These are phyloP conservation scores for Lentithecium fluviatile DNA, from an alignment of 495 filamentous ascomycete genomes.

Conservation along the genomic window DNA sequence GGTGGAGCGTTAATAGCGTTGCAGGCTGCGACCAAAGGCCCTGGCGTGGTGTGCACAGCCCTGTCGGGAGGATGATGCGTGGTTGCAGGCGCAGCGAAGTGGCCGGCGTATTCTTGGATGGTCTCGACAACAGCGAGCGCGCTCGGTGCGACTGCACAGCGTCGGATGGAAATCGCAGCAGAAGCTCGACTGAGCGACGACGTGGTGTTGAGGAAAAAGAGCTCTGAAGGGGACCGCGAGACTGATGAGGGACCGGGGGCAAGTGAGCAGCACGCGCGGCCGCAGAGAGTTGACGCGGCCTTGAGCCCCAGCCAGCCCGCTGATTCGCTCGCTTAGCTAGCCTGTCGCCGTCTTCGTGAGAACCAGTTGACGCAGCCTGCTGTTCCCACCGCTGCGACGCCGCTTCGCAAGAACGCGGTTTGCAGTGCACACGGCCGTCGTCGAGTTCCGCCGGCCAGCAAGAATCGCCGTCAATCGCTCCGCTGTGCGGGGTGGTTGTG, in stretches of 20 bases:
- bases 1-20: background rate
- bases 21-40: conserved; percentile 11
- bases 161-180: background rate
- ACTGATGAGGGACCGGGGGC: background rate
- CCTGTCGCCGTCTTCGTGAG: too few relatives aligned
- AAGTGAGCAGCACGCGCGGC: too few relatives aligned
- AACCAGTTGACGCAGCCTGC: too few relatives aligned
- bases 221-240: background rate
- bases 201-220: background rate
- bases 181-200: background rate
- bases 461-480: too few relatives aligned
- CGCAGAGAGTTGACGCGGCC: too few relatives aligned
- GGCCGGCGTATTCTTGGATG: conserved; percentile 11
- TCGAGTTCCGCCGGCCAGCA: too few relatives aligned
- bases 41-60: conserved; percentile 20
- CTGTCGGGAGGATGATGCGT: conserved; percentile 13
- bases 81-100: conserved; percentile 27
- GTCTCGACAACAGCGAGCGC: background rate
- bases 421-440: too few relatives aligned
- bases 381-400: too few relatives aligned
- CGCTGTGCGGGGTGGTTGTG: too few relatives aligned
- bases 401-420: too few relatives aligned
- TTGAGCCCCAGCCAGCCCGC: too few relatives aligned
- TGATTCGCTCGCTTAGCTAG: too few relatives aligned
- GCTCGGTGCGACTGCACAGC: background rate